Percentiles rank a stretch among this genome's conserved stretches.
phyloP scores from a whole-genome alignment of 1,284 basidiomycete species.

The Leucoagaricus sp. region DNA sequence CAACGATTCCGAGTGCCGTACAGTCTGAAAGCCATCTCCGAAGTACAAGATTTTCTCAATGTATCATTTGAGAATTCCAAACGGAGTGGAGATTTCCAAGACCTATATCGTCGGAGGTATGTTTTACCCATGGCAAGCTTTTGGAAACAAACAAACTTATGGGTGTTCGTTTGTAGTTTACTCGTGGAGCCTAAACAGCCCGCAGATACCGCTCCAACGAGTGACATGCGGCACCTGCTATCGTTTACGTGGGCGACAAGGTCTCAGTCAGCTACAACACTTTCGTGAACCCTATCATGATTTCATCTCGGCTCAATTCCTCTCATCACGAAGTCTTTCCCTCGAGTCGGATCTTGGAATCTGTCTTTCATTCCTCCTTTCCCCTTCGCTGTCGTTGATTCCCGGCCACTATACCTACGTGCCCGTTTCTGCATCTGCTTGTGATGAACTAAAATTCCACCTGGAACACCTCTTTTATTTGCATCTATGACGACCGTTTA shows the following conservation, averaged over 20 bases:
- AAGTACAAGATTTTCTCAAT: constrained; percentile 80
- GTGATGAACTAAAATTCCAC: background rate
- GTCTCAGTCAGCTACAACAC: constrained; percentile 35
- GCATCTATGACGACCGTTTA: constrained; percentile 6
- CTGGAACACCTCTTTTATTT: constrained; percentile 5
- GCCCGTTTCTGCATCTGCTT: constrained; percentile 11
- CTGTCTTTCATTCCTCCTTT: constrained; percentile 10
- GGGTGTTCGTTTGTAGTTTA: constrained; percentile 45
- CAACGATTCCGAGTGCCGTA: constrained; percentile 91
- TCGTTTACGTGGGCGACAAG: constrained; percentile 77
- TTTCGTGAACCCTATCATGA: constrained; percentile 10
- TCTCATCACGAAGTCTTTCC: constrained; percentile 18
- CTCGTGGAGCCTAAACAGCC: constrained; percentile 79
- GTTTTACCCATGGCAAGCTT: constrained; percentile 21
- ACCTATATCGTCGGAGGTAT: constrained; percentile 79
- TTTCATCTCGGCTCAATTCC: constrained; percentile 23
- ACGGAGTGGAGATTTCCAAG: constrained; percentile 75
- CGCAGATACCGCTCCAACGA: constrained; percentile 64
- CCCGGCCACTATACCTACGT: no score
- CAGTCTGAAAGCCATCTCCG: constrained; percentile 79
- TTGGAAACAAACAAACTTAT: constrained; percentile 2
- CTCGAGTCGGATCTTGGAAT: no score
- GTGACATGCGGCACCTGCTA: constrained; percentile 73
- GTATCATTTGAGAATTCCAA: constrained; percentile 71
- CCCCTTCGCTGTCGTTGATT: constrained; percentile 10